A percentile compares a stretch with the other conserved stretches of the same genome.
Conservation (phyloP, 345 rosid genomes). For the Eutrema yunnanense region DNA sequence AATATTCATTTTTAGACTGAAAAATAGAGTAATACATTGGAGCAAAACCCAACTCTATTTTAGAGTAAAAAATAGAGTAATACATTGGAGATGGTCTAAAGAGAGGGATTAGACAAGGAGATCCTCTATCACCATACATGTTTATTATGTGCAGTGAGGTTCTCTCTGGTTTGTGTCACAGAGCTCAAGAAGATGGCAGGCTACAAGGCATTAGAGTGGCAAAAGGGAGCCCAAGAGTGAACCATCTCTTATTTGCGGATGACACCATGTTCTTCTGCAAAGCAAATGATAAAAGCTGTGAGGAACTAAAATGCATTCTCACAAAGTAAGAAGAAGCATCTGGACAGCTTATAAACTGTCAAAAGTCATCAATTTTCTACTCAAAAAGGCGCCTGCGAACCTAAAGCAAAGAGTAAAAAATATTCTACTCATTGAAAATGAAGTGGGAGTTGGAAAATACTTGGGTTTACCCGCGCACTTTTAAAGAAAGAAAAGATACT, state of each 20-base stretch:
- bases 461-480: neutral
- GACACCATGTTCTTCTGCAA: neutral
- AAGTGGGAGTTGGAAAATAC: neutral
- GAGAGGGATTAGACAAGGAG: neutral
- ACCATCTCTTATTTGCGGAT: neutral
- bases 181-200: neutral
- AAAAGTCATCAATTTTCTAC: neutral
- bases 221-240: neutral
- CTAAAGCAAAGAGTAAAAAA: too few relatives aligned
- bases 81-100: too few relatives aligned
- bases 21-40: too few relatives aligned
- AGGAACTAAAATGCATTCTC: neutral
- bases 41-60: too few relatives aligned
- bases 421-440: too few relatives aligned
- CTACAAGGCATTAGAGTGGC: neutral
- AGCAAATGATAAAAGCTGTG: neutral
- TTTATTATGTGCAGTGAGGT: neutral
- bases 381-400: neutral
- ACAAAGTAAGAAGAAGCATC: neutral
- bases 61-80: too few relatives aligned
- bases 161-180: neutral
- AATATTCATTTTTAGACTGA: too few relatives aligned
- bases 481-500: neutral
- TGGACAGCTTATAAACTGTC: too few relatives aligned
- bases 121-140: neutral